Percentiles rank a stretch among this genome's conserved stretches.
These are phyloP conservation scores for Trichoderma cornu-damae DNA, from an alignment of 2,329 filamentous ascomycete species.

Conservation along the genomic window DNA sequence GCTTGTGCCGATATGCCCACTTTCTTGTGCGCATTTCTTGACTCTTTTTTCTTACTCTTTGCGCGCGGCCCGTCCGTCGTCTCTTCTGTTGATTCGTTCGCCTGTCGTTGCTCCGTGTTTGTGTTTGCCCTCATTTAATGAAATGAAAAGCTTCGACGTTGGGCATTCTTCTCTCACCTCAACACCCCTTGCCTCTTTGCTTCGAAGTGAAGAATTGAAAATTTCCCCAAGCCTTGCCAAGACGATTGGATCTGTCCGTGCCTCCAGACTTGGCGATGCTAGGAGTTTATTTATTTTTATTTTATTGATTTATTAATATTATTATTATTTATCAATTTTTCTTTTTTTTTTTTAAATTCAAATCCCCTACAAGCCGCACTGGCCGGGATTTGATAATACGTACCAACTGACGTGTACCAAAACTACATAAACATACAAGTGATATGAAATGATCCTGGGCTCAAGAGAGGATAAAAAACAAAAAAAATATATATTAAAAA, in stretches of 20 bases:
- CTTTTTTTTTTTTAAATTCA: too few relatives aligned
- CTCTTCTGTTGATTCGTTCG: too few relatives aligned
- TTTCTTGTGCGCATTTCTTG: too few relatives aligned
- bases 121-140: too few relatives aligned
- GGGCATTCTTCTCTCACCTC: background rate
- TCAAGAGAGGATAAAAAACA: background rate
- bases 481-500: too few relatives aligned
- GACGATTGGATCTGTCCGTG: slow-evolving; percentile 5
- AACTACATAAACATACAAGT: background rate
- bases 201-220: background rate
- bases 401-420: background rate
- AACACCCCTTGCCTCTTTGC: background rate
- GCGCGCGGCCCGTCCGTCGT: too few relatives aligned
- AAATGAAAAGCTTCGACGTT: background rate
- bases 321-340: too few relatives aligned
- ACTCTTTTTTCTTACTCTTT: too few relatives aligned
- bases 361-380: background rate
- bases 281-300: too few relatives aligned
- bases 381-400: background rate
- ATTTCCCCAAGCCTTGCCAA: slow-evolving; percentile 6
- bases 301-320: too few relatives aligned
- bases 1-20: too few relatives aligned
- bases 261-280: slow-evolving; percentile 13
- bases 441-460: background rate
- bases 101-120: too few relatives aligned